Conservation (phyloP, 2,329 filamentous ascomycete species). For the Arthrobotrys sinensis region DNA sequence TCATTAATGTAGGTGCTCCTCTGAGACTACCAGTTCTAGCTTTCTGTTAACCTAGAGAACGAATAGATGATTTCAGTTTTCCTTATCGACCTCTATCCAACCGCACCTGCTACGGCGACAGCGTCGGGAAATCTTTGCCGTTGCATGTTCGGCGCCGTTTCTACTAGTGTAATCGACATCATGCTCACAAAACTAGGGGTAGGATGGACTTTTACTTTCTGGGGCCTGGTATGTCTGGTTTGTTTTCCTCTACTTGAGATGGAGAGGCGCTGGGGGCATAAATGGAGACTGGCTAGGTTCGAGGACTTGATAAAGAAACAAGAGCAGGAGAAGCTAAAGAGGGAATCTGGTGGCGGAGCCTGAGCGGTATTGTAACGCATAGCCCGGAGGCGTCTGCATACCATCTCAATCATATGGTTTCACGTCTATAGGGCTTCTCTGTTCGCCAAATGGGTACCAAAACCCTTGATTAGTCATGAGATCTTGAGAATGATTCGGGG, state of each 20-base stretch:
- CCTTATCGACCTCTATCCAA: conserved; percentile 76
- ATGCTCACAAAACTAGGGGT: conserved; percentile 74
- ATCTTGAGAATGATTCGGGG: neutral
- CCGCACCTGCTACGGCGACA: conserved; percentile 75
- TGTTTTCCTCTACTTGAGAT: conserved; percentile 71
- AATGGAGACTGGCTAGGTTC: conserved; percentile 71
- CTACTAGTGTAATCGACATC: conserved; percentile 74
- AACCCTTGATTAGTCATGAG: neutral
- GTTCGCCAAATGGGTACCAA: neutral
- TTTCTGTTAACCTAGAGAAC: neutral
- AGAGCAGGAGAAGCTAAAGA: conserved; percentile 7
- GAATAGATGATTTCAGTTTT: conserved; percentile 71
- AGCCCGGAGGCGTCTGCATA: too few relatives aligned
- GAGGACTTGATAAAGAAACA: conserved; percentile 42
- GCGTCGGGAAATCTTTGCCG: conserved; percentile 77
- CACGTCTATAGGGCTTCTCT: neutral
- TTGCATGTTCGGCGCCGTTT: conserved; percentile 75
- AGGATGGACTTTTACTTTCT: conserved; percentile 77
- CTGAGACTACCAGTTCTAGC: neutral
- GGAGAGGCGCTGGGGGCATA: conserved; percentile 71
- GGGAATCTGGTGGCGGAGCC: neutral
- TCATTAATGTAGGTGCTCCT: conserved; percentile 72
- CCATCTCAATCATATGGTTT: too few relatives aligned
- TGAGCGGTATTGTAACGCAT: too few relatives aligned
- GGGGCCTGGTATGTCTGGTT: conserved; percentile 71